Percentiles rank a stretch among this genome's conserved stretches.
phyloP scores from a whole-genome alignment of 176 grass and related monocot genomes.

The Ananas comosus region DNA sequence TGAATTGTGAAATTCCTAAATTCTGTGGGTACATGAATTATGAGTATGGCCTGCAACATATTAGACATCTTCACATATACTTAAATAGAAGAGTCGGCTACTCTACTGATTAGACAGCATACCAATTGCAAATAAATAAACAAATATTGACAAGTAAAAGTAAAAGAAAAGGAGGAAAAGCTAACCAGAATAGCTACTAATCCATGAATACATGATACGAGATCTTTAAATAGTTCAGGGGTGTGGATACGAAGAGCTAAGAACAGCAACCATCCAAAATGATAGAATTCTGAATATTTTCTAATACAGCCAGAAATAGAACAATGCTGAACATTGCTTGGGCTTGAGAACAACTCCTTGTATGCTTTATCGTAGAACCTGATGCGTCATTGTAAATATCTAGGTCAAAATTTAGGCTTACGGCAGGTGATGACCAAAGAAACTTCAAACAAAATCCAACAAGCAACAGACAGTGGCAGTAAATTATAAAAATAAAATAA shows the following conservation, averaged over 20 bases:
- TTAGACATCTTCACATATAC: conserved; percentile 9
- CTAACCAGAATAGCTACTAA: conserved; percentile 80
- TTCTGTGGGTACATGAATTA: conserved; percentile 66
- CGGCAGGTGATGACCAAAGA: too few relatives aligned
- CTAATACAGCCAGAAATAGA: conserved; percentile 11
- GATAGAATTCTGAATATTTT: conserved; percentile 37
- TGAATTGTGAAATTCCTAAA: conserved; percentile 63
- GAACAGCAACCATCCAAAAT: conserved; percentile 87
- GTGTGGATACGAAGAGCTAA: conserved; percentile 60
- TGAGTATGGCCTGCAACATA: conserved; percentile 70
- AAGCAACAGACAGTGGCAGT: too few relatives aligned
- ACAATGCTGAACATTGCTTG: conserved; percentile 26
- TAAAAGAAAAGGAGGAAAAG: conserved; percentile 18
- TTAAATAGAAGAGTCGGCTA: not conserved
- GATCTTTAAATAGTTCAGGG: conserved; percentile 54
- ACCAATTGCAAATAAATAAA: not conserved
- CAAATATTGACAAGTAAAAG: conserved; percentile 1
- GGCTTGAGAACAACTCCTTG: conserved; percentile 59
- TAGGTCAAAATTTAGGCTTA: not conserved
- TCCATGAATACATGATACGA: conserved; percentile 84
- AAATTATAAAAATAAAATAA: too few relatives aligned
- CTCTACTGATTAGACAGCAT: not conserved
- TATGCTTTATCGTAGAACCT: conserved; percentile 80
- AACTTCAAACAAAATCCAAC: too few relatives aligned
- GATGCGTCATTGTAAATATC: conserved; percentile 8